Conservation (phyloP, 176 grass and related monocot species). For the Calamus simplicifolius region DNA sequence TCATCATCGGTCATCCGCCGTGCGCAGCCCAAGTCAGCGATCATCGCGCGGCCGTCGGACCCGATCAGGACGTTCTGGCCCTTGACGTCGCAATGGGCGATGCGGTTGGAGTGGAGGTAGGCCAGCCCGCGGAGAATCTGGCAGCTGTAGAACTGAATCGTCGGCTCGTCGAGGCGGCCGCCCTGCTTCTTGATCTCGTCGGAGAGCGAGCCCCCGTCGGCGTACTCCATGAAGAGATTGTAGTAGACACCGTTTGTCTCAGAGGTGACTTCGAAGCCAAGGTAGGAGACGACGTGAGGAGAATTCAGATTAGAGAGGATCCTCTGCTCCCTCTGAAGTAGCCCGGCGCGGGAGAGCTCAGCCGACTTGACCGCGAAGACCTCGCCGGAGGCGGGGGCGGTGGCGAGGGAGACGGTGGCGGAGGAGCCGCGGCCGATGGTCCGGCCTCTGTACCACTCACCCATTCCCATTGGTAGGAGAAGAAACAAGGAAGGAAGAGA, state of each 20-base stretch:
- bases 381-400: slow-evolving; percentile 30
- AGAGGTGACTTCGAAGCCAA: slow-evolving; percentile 23
- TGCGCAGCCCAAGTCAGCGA: slow-evolving; percentile 81
- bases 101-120: slow-evolving; percentile 44
- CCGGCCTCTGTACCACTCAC: slow-evolving; percentile 33
- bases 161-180: slow-evolving; percentile 37
- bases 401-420: slow-evolving; percentile 50
- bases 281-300: slow-evolving; percentile 50
- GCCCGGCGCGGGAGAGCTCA: not conserved
- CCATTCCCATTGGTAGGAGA: slow-evolving; percentile 4
- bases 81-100: slow-evolving; percentile 85
- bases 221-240: slow-evolving; percentile 84
- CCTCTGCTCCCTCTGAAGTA: slow-evolving; percentile 37
- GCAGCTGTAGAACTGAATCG: not conserved
- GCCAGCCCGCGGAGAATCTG: slow-evolving; percentile 51
- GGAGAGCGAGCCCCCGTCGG: slow-evolving; percentile 59
- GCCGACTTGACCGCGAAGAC: slow-evolving; percentile 69
- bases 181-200: slow-evolving; percentile 48
- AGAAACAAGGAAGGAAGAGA: not conserved
- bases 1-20: not conserved
- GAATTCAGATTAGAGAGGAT: slow-evolving; percentile 33
- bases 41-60: slow-evolving; percentile 40
- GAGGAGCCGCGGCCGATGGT: slow-evolving; percentile 54
- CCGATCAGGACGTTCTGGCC: slow-evolving; percentile 53
- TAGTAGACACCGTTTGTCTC: slow-evolving; percentile 14